Percentiles rank a stretch among this genome's conserved stretches.
phyloP scores from a whole-genome alignment of 2,329 filamentous ascomycete species.

The Ambrosiella cleistominuta region DNA sequence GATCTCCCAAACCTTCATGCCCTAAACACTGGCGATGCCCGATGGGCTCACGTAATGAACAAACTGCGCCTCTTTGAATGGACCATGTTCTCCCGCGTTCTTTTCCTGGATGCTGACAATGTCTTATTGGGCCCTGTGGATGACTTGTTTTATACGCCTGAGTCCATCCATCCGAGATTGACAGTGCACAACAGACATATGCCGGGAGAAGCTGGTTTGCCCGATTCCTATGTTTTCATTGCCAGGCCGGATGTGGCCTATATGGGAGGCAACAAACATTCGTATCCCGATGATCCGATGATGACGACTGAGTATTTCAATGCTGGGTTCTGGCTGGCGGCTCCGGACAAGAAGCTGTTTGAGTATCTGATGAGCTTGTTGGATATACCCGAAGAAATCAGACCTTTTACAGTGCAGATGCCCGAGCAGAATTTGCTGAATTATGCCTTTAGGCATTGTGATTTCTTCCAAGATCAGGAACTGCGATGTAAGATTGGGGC shows the following conservation, averaged over 20 bases:
- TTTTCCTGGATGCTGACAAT: constrained; percentile 28
- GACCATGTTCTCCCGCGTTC: constrained; percentile 23
- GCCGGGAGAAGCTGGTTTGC: constrained; percentile 19
- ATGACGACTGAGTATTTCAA: constrained; percentile 20
- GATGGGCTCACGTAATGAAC: constrained; percentile 26
- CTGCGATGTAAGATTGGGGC: constrained; percentile 5
- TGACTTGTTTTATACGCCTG: constrained; percentile 21
- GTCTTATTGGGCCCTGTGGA: constrained; percentile 22
- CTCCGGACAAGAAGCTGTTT: constrained; percentile 23
- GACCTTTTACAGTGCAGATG: constrained; percentile 22
- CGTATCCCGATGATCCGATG: constrained; percentile 19
- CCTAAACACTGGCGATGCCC: constrained; percentile 21
- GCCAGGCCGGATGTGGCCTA: constrained; percentile 20
- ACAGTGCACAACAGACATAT: constrained; percentile 14
- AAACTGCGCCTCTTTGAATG: constrained; percentile 26
- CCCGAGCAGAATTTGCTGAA: constrained; percentile 28
- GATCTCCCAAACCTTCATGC: constrained; percentile 17
- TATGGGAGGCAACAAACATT: constrained; percentile 19
- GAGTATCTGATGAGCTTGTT: constrained; percentile 22
- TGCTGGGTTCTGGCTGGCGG: constrained; percentile 25
- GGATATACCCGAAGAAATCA: constrained; percentile 17
- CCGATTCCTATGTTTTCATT: constrained; percentile 20
- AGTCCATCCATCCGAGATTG: constrained; percentile 15
- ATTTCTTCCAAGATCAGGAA: constrained; percentile 9
- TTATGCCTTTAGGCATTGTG: constrained; percentile 23